Base-by-base conservation (phyloP, 176 grass and related monocot species). In the Hyparrhenia diplandra region DNA sequence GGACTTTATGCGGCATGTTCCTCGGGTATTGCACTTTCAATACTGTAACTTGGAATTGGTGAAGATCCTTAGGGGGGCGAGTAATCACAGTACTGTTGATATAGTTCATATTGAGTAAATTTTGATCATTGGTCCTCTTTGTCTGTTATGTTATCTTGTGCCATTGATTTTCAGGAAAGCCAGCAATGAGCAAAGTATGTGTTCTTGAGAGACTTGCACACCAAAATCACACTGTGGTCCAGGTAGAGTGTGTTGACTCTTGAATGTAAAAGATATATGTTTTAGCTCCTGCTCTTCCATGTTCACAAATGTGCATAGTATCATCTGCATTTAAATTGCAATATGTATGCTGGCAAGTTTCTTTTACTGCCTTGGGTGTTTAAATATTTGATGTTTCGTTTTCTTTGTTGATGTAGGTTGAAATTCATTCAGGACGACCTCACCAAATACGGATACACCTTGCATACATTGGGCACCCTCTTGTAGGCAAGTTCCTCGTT, bases 381-480 rank as follows among this genome's bases (percentile, higher is more conserved):
- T 57, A 68, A 11, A 32, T 80, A 36, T 78, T 16, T 78, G 46
- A 41, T 78, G 5, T 74, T 59, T 75, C 14, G 51, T 73, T 46
- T 76, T 14, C 35, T 88, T 46, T 49, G 81, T 49, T 49, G 45
- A 17, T 49, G 75, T 74, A 93, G 95, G 90, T 98, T 27, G 84
- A 98, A 62, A 98, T 98, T 41, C 86, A 94, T 87, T 93, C 92
- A 79, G 95, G 95, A 73, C 83, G 89, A 37, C 92, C 90, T 30
- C 92, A 93, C 61, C 92, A 98, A 90, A 98, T 98, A 46, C 77
- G 86, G 10, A 98, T 98, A 77, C 92, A 98, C 57, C 82, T 98
- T 83, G 83, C 90, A 77, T 94, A 84, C 64, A 81, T 88, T 74
- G 90, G 95, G 17, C 90, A 94, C 85, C 90, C 92, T 75, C 95